Base-by-base conservation (phyloP, 2,329 filamentous ascomycete genomes). In the Aspergillus texensis region DNA sequence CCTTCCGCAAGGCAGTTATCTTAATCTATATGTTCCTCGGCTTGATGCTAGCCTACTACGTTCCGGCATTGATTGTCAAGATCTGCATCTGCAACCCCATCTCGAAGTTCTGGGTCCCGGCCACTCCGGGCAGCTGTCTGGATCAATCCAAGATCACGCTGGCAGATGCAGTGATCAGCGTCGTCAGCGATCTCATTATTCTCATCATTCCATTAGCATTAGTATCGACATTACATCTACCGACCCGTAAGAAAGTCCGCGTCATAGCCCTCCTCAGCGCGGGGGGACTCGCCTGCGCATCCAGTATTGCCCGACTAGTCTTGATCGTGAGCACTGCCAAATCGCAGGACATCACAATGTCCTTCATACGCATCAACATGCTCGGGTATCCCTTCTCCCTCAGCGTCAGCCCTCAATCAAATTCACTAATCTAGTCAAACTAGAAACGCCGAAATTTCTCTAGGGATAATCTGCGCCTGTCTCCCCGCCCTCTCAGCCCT, bases 391-490 rank as follows among this genome's bases (percentile, higher is more conserved):
- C 14, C 6, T 10, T 19, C 1, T 19, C 8, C 3, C 5, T 2
- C 6, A 14, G 16, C 1, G 2, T n/a, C 39, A n/a, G 1, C 0
- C 6, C 6, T 41, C 39, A 14, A n/a, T 41, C 19, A 19, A 19
- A 3, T 2, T 14, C 1, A 5, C 43, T 21, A 46, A 46, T 4
- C n/a, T 26, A 1, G 6, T 24, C n/a, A 0, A 21, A 1, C 0
- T 16, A 46, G n/a, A 3, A 21, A 14, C 2, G 43, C 43, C 3
- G 43, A 46, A 4, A 46, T 46, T 0, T 21, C 43, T 4, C 21
- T 46, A 2, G 43, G 43, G 1, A 46, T 46, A 6, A 46, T 46
- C 43, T 46, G 43, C 6, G 43, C 43, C 21, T 46, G 43, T 46
- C 43, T 46, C 14, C 43, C 43, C 4, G n/a, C 43, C 21, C n/a